Evolutionary conservation across 495 filamentous ascomycete species (phyloP), one percentile per base, ranked within the genome.

Genomic region (Neurospora sp.): DNA sequence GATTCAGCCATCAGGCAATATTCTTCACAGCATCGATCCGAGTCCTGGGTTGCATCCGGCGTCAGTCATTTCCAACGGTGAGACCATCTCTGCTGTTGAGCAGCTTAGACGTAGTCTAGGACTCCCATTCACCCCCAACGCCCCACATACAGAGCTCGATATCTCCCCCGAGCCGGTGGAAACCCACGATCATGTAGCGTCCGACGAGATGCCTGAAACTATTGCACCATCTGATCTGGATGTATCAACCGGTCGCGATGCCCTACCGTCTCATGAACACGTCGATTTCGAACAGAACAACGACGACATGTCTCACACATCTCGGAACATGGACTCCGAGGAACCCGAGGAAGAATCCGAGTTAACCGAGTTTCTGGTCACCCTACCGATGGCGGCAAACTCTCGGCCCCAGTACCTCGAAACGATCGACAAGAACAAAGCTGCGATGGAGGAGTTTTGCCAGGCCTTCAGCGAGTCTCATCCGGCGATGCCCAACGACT

Each of bases 351-450:
- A 72, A 20, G 74, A 75, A 8, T 65, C 7, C 14, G 48, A 73
- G 41, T 31, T 45, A 12, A 74, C 72, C 0, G 77, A 82, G 8
- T 80, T 81, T 70, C 72, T 82, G 14, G 75, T 86, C 27, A 85
- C 84, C 0, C 77, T 86, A 8, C 83, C 84, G 0, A 80, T 85
- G 71, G 78, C 81, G 7, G 79, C 81, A 5, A 82, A 73, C 65
- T 78, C 73, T 9, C 79, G 84, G 0, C 74, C 75, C 4, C 75
- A 77, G n/a, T 86, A 86, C 65, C 81, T 84, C 70, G 81, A 81
- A 38, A 74, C 79, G 4, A 75, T 85, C 31, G 68, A 71, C 5
- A 79, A 81, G 20, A 80, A 84, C 71, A 76, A 81, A 69, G 68
- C 31, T 4, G 73, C 81, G 27, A 81, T 86, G 59, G 69, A 74